phyloP scores from a whole-genome alignment of 495 filamentous ascomycete genomes.

The Penicillium verhagenii region DNA sequence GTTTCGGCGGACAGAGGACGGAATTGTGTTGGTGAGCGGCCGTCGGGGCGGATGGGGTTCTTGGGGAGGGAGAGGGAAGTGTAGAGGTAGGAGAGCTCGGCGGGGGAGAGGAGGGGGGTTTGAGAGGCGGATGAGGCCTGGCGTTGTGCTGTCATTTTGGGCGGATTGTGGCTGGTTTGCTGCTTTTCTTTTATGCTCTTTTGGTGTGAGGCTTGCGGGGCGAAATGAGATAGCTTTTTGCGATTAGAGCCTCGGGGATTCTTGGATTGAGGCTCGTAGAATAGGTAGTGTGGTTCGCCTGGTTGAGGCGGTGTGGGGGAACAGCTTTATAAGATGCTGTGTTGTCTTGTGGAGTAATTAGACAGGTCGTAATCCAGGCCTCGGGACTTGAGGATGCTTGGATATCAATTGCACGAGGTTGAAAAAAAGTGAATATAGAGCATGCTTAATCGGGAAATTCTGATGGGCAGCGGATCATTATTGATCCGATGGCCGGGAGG shows the following conservation, averaged over 20 bases:
- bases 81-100: constrained; percentile 95
- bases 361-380: not conserved
- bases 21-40: constrained; percentile 79
- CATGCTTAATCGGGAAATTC: constrained; percentile 41
- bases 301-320: not conserved
- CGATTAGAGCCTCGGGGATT: not conserved
- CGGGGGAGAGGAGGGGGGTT: constrained; percentile 74
- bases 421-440: constrained; percentile 15
- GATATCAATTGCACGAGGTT: constrained; percentile 11
- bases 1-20: constrained; percentile 87
- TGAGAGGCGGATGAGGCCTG: constrained; percentile 48
- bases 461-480: constrained; percentile 26
- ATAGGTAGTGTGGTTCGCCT: not conserved
- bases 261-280: not conserved
- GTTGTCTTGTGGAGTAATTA: not conserved
- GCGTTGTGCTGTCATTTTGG: constrained; percentile 39
- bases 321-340: not conserved
- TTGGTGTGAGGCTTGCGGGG: not conserved
- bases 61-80: constrained; percentile 70
- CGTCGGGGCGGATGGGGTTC: constrained; percentile 88
- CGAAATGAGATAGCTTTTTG: not conserved
- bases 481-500: constrained; percentile 25
- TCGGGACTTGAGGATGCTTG: not conserved
- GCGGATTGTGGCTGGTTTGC: not conserved
- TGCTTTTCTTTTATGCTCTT: not conserved